Conservation (phyloP, 2,329 filamentous ascomycete genomes). For the Fusarium albidum region DNA sequence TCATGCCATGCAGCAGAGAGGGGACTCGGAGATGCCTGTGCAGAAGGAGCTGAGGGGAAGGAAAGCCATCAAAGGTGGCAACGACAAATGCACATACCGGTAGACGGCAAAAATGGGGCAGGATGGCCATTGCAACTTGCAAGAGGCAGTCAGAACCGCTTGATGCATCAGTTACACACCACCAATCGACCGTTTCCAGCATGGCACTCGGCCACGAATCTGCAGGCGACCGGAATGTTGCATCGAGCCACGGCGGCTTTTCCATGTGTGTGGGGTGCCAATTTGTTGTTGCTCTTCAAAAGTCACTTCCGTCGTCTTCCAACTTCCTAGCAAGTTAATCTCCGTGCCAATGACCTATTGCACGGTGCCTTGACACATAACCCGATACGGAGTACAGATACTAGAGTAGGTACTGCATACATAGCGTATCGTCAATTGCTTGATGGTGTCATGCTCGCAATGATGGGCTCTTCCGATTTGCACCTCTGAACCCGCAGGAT, state of each 20-base stretch:
- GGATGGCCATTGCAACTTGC: not conserved
- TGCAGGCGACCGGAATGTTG: conserved; percentile 34
- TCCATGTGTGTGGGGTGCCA: conserved; percentile 2
- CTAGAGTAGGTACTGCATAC: not conserved
- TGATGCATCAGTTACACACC: conserved; percentile 6
- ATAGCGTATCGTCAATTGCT: not conserved
- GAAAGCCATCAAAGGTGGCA: conserved; percentile 8
- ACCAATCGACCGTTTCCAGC: conserved; percentile 25
- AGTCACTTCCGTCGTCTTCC: not conserved
- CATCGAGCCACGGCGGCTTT: conserved; percentile 22
- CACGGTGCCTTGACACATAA: conserved; percentile 9
- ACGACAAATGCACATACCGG: no score
- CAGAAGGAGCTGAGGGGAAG: conserved; percentile 5
- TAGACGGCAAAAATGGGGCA: not conserved
- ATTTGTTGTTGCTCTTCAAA: conserved; percentile 14
- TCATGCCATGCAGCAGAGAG: conserved; percentile 36
- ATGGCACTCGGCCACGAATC: conserved; percentile 17
- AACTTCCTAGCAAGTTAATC: not conserved
- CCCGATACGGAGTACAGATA: no score
- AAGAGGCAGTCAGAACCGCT: not conserved
- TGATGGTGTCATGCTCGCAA: conserved; percentile 3
- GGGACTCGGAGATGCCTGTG: not conserved
- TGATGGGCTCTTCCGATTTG: not conserved
- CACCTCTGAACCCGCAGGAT: not conserved
- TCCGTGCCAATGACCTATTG: conserved; percentile 1